Percentiles rank a stretch among this genome's conserved stretches.
Conservation (phyloP, 305 asterid species). For the Fraxinus albicans region DNA sequence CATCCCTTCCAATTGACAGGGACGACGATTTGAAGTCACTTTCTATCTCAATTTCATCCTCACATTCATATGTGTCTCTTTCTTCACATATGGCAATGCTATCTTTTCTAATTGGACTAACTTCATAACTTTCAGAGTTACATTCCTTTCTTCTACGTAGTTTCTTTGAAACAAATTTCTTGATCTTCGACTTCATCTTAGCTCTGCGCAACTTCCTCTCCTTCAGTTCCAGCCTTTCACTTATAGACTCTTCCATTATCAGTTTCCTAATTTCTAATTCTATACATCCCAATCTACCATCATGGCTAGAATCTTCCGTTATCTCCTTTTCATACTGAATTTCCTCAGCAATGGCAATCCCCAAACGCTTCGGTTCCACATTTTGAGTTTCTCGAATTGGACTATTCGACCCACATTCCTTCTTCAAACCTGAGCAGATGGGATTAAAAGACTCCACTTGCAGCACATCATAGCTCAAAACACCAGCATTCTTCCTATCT, state of each 20-base stretch:
- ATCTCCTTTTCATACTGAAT: conserved; percentile 31
- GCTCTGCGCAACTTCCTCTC: conserved; percentile 41
- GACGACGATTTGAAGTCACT: conserved; percentile 17
- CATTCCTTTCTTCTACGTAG: conserved; percentile 36
- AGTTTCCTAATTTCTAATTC: conserved; percentile 23
- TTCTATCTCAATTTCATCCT: conserved; percentile 10
- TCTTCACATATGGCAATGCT: conserved; percentile 15
- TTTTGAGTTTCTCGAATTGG: conserved; percentile 29
- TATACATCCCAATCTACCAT: conserved; percentile 11
- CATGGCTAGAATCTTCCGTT: conserved; percentile 8
- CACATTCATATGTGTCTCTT: conserved; percentile 1
- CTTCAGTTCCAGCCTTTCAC: conserved; percentile 25
- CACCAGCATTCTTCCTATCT: conserved; percentile 15
- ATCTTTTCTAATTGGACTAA: not conserved
- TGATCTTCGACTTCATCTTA: conserved; percentile 58
- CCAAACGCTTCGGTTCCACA: conserved; percentile 7
- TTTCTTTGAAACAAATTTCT: conserved; percentile 46
- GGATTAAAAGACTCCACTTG: not conserved
- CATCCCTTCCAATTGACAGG: conserved; percentile 19
- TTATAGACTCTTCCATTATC: conserved; percentile 26
- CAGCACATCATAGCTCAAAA: not conserved
- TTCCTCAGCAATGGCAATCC: conserved; percentile 20
- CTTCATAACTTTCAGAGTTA: conserved; percentile 4
- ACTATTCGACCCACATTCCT: not conserved
- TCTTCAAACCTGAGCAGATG: conserved; percentile 2